These are phyloP conservation scores for Colletotrichum plurivorum DNA, from an alignment of 2,329 filamentous ascomycete species.

Conservation along the genomic window DNA sequence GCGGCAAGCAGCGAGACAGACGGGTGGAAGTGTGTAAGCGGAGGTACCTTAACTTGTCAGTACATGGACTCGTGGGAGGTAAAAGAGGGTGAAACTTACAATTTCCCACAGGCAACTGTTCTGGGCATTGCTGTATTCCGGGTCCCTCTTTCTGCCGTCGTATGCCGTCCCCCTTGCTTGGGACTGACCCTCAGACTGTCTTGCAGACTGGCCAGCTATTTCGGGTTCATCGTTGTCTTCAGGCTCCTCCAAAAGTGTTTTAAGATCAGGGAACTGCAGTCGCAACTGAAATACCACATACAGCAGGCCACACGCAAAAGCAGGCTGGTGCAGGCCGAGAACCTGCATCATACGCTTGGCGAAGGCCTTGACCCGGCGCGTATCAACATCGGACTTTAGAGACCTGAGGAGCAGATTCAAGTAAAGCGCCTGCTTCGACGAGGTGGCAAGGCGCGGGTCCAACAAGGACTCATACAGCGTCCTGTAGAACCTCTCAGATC, in stretches of 20 bases:
- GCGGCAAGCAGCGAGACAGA: constrained; percentile 89
- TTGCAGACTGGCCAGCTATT: constrained; percentile 56
- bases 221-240: constrained; percentile 73
- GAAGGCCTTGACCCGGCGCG: constrained; percentile 94
- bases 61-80: background rate
- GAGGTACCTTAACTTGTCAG: constrained; percentile 64
- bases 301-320: constrained; percentile 93
- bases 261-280: constrained; percentile 83
- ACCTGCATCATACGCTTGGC: constrained; percentile 93
- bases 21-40: constrained; percentile 89
- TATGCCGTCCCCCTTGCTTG: constrained; percentile 63
- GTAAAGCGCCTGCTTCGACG: constrained; percentile 96
- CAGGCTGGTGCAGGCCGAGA: constrained; percentile 88
- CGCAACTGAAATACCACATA: constrained; percentile 90
- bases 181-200: constrained; percentile 46
- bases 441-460: constrained; percentile 88
- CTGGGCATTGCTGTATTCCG: constrained; percentile 94
- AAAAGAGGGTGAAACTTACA: constrained; percentile 59
- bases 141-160: constrained; percentile 91
- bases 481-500: constrained; percentile 92
- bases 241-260: constrained; percentile 82
- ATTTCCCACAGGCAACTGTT: constrained; percentile 94
- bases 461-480: constrained; percentile 95
- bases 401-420: constrained; percentile 92
- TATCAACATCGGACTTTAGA: constrained; percentile 90